Conservation (phyloP, 345 rosid genomes). For the Noccaea caerulescens region DNA sequence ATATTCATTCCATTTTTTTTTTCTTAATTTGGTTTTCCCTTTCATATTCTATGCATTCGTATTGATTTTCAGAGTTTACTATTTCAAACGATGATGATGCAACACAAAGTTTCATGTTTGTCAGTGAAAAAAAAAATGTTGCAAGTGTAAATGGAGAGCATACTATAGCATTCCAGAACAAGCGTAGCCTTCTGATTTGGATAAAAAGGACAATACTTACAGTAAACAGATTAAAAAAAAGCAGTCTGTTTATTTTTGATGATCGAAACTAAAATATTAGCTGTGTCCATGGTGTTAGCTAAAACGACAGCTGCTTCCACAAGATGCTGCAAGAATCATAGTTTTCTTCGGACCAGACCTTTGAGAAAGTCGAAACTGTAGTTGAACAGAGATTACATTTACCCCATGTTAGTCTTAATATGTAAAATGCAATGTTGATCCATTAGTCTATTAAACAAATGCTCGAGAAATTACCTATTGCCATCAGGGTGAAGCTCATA, state of each 20-base stretch:
- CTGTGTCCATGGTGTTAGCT: background rate
- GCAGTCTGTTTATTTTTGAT: background rate
- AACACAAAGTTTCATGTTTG: no score
- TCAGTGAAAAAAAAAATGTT: no score
- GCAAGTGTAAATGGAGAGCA: background rate
- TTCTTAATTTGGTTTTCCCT: background rate
- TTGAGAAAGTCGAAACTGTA: slow-evolving; percentile 85
- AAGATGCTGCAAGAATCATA: slow-evolving; percentile 42
- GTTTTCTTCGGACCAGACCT: slow-evolving; percentile 81
- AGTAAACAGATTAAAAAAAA: background rate
- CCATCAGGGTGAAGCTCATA: slow-evolving; percentile 95
- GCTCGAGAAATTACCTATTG: slow-evolving; percentile 56
- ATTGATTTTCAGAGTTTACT: background rate
- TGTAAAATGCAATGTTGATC: background rate
- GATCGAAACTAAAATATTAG: background rate
- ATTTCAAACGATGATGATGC: no score
- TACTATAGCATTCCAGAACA: background rate
- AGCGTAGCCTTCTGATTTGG: background rate
- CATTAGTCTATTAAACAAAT: background rate
- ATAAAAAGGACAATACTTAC: background rate
- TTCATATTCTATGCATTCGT: background rate
- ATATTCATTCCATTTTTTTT: slow-evolving; percentile 25
- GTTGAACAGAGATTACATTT: slow-evolving; percentile 33
- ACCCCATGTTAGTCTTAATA: slow-evolving; percentile 1
- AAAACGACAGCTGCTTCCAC: slow-evolving; percentile 35